Conservation (phyloP, 2,329 filamentous ascomycete genomes). For the Aspergillus luchuensis region DNA sequence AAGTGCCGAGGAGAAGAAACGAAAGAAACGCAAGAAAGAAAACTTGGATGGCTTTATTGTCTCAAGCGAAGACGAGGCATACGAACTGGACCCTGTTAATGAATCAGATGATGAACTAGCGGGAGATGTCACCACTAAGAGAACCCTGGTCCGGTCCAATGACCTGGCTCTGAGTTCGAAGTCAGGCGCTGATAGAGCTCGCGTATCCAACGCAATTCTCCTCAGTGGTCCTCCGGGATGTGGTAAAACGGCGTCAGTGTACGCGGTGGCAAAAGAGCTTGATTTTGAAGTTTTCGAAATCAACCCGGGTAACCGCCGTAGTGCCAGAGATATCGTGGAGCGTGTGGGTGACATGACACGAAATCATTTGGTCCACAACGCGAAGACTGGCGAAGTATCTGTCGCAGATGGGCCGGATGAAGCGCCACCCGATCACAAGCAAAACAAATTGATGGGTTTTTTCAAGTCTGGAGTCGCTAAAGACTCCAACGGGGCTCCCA, state of each 20-base stretch:
- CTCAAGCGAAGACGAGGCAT: constrained; percentile 72
- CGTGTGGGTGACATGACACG: constrained; percentile 95
- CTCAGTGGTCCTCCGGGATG: constrained; percentile 87
- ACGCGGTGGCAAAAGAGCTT: constrained; percentile 88
- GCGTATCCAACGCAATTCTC: constrained; percentile 72
- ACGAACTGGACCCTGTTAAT: constrained; percentile 68
- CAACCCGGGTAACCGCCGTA: constrained; percentile 78
- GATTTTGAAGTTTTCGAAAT: constrained; percentile 96
- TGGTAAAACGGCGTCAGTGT: constrained; percentile 90
- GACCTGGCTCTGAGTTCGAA: constrained; percentile 40
- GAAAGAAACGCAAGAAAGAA: constrained; percentile 69
- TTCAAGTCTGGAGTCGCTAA: constrained; percentile 62
- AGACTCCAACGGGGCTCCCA: constrained; percentile 24
- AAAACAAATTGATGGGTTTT: constrained; percentile 78
- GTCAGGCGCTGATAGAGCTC: constrained; percentile 50
- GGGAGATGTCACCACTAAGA: constrained; percentile 40
- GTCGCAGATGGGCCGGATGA: constrained; percentile 52
- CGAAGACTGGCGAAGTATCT: constrained; percentile 31
- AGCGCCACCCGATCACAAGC: constrained; percentile 68
- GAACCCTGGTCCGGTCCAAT: constrained; percentile 47
- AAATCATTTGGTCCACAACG: constrained; percentile 80
- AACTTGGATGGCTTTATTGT: constrained; percentile 81
- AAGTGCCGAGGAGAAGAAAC: constrained; percentile 32
- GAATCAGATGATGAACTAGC: constrained; percentile 58
- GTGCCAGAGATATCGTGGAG: constrained; percentile 86